A percentile compares a stretch with the other conserved stretches of the same genome.
These are phyloP conservation scores for Talaromyces rugulosus DNA, from an alignment of 2,329 filamentous ascomycete genomes.

Conservation along the genomic window DNA sequence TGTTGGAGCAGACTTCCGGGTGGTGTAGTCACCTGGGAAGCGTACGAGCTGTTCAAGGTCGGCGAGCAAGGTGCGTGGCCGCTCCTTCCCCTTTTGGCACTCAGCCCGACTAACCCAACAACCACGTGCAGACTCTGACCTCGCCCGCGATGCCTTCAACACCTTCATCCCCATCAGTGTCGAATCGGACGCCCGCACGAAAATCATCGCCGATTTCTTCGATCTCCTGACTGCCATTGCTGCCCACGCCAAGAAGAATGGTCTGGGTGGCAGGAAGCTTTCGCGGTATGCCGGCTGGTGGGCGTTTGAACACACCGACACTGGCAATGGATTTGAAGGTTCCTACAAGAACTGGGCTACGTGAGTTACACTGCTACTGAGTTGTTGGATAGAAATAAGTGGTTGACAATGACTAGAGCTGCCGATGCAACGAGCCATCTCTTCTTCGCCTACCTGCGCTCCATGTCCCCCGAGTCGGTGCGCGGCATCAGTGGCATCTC, in stretches of 20 bases:
- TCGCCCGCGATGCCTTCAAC: constrained; percentile 88
- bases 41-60: constrained; percentile 91
- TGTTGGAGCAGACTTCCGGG: constrained; percentile 91
- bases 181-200: constrained; percentile 76
- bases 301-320: constrained; percentile 90
- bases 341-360: constrained; percentile 85
- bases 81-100: background rate
- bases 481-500: constrained; percentile 73
- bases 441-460: constrained; percentile 95
- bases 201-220: constrained; percentile 95
- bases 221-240: constrained; percentile 87
- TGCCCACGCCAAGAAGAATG: constrained; percentile 89
- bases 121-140: constrained; percentile 67
- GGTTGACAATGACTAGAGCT: constrained; percentile 53
- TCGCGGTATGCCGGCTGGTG: constrained; percentile 97
- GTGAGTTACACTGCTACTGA: constrained; percentile 46
- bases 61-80: constrained; percentile 69
- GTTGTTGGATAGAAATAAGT: background rate
- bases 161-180: constrained; percentile 95
- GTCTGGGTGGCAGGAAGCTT: constrained; percentile 86
- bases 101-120: constrained; percentile 8
- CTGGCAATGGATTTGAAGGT: constrained; percentile 86
- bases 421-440: constrained; percentile 94
- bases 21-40: constrained; percentile 93
- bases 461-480: constrained; percentile 71